Base-by-base conservation (phyloP, 2,329 filamentous ascomycete species). In the Madurella mycetomatis region DNA sequence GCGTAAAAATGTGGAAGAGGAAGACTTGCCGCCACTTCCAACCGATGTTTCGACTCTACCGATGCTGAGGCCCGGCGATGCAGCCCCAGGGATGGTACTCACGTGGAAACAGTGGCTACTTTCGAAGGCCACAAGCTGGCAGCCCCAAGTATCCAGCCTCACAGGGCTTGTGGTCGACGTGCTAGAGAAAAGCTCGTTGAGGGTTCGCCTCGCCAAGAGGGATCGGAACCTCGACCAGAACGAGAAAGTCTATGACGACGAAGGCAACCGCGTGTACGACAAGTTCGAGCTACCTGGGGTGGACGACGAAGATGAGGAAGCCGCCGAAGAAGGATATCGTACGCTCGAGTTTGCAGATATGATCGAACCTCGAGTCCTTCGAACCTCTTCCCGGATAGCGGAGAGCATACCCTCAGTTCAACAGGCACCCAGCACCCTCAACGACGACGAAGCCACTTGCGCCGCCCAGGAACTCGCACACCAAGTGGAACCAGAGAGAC, bases 231-330 rank as follows among this genome's bases (percentile, higher is more conserved):
- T 77, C 5, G 77, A 81, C 51, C 67, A 75, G 56, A 80, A 78
- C 50, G 74, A 84, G 58, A 85, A 81, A 63, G 68, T 72, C 16
- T 84, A 84, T 60, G 84, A 92, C 61, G 77, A 83, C 11, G 71
- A 79, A 0, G 90, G 90, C 0, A 76, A 87, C 57, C 80, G 90
- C 9, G 70, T 90, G 9, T 95, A 92, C 62, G 84, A 80, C 58
- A 88, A 85, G 54, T 94, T 95, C 60, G 90, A 95, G 63, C 84
- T 84, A 62, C 86, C 86, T 0, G 81, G 81, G 11, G 73, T 82
- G 8, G 79, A 84, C 7, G 81, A 83, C 11, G 83, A 81, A 0
- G 72, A 71, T 1, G 76, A 64, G 4, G 73, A 72, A 4, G 76
- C 78, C 13, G 74, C 74, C 9, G 80, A 86, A 53, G 78, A 85